Conservation (phyloP, 345 rosid species). For the Luvunga scandens region DNA sequence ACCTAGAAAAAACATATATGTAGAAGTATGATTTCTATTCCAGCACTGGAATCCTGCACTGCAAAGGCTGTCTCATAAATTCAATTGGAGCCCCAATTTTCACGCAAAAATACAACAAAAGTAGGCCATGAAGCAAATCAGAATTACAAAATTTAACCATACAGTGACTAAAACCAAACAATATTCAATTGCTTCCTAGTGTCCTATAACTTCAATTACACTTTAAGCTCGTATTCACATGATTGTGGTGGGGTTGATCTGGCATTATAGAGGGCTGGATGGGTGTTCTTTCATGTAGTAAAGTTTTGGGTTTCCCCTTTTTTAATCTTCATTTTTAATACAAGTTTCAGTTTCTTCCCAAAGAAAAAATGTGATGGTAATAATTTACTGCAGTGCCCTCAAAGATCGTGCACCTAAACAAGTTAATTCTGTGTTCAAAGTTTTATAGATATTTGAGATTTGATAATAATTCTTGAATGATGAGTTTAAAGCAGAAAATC, state of each 20-base stretch:
- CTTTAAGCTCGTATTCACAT: too few relatives aligned
- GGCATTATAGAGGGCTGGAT: too few relatives aligned
- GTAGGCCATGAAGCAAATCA: slow-evolving; percentile 6
- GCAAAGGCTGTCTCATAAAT: slow-evolving; percentile 24
- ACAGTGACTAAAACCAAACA: neutral
- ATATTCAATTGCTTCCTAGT: neutral
- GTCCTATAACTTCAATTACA: too few relatives aligned
- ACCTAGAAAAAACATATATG: slow-evolving; percentile 25
- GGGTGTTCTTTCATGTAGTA: too few relatives aligned
- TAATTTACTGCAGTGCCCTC: neutral
- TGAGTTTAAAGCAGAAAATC: neutral
- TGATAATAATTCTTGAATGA: neutral
- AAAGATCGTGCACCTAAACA: neutral
- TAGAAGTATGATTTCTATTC: slow-evolving; percentile 32
- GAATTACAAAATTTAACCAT: slow-evolving; percentile 4
- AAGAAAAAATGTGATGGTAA: neutral
- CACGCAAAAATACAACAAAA: slow-evolving; percentile 15
- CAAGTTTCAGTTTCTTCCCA: too few relatives aligned
- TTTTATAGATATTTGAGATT: neutral
- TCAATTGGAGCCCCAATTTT: slow-evolving; percentile 20
- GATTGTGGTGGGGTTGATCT: too few relatives aligned
- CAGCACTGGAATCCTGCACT: slow-evolving; percentile 28
- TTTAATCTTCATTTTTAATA: too few relatives aligned
- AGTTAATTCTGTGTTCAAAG: neutral
- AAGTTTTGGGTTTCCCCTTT: too few relatives aligned